Evolutionary conservation across 345 rosid genomes (phyloP), one percentile per base, ranked within the genome.

Genomic region (Gossypium anomalum): DNA sequence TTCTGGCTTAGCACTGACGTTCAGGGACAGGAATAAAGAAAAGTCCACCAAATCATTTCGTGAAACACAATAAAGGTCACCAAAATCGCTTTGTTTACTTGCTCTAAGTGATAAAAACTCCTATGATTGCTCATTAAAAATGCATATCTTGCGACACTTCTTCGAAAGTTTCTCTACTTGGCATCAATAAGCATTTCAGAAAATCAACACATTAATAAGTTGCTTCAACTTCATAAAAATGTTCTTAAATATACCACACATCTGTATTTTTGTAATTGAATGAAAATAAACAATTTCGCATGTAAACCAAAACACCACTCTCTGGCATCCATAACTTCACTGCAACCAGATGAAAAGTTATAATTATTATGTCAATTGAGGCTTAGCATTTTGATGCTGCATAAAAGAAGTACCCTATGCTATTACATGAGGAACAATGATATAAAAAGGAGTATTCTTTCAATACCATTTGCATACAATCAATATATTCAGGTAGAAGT

Each of bases 1-100:
- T 47, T 65, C 55, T 67, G 71, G 55, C 71, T 67, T 67, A 20
- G 19, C 34, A 44, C 55, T 67, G n/a, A 67, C 22, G 71, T 47
- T 23, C 55, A 45, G 4, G 47, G 7, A 22, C 22, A 47, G 7
- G 19, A 67, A 45, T 13, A 45, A 45, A 67, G 19, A 27, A 44
- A 45, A 45, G 38, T 45, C 41, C 7, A n/a, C 52, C 4, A 45
- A 67, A 67, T 22, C 10, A 45, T 13, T 44, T 22, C 2, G 34
- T 20, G 71, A 16, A 67, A 67, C 55, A 43, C 38, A 14, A 23
- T 45, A 45, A 67, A 44, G 38, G 34, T 47, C 34, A 65, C 56
- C 20, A 67, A 27, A 48, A 67, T 47, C 56, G 23, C 51, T n/a
- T n/a, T 43, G 49, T 64, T 47, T 67, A 48, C 57, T 48, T 47